A percentile compares a stretch with the other conserved stretches of the same genome.
phyloP scores from a whole-genome alignment of 1,284 basidiomycete species.

The Trichosporon ovoides region DNA sequence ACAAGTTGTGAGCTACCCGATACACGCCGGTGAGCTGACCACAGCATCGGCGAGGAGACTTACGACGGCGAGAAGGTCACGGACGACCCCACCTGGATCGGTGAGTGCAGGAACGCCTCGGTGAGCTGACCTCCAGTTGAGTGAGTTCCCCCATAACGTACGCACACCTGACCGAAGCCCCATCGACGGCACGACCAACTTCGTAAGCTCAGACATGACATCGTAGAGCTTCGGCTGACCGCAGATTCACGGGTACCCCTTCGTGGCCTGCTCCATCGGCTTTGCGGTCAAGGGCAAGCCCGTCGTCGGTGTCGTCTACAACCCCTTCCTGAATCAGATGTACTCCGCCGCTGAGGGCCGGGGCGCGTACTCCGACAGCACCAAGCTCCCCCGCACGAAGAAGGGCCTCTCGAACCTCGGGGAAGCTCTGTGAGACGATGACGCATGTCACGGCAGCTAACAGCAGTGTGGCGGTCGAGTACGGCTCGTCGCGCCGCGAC shows the following conservation, averaged over 20 bases:
- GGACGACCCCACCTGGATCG: constrained; percentile 82
- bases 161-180: constrained; percentile 28
- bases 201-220: constrained; percentile 58
- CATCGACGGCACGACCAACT: constrained; percentile 71
- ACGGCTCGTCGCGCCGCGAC: constrained; percentile 68
- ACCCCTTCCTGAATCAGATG: constrained; percentile 81
- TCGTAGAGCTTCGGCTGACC: not conserved
- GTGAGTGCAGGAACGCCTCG: constrained; percentile 48
- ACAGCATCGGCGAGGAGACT: constrained; percentile 84
- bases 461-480: constrained; percentile 69
- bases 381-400: constrained; percentile 65
- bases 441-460: not conserved
- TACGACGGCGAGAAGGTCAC: constrained; percentile 71
- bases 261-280: constrained; percentile 84
- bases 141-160: constrained; percentile 18
- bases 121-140: constrained; percentile 31
- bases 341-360: constrained; percentile 74
- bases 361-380: constrained; percentile 64
- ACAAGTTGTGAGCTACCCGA: constrained; percentile 71
- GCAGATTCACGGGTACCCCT: constrained; percentile 61
- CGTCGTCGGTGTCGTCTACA: constrained; percentile 83
- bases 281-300: constrained; percentile 75
- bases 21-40: too few relatives aligned
- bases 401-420: constrained; percentile 68
- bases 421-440: constrained; percentile 58